Evolutionary conservation across 257 asterid genomes (phyloP), one percentile per base, ranked within the genome.

Genomic region (Solanum appendiculatum): DNA sequence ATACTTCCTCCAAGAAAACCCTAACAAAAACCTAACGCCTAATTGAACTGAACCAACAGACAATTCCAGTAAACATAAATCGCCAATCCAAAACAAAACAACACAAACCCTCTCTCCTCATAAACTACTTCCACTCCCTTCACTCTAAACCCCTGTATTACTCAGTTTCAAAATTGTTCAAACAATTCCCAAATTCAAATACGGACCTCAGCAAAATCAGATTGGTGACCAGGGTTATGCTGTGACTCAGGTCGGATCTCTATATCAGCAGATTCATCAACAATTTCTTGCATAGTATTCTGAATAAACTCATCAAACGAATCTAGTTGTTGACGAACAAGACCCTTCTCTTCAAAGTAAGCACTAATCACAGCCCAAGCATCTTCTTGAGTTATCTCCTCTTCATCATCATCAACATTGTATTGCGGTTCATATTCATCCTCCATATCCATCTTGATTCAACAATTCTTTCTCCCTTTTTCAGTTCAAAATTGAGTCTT

Each of bases 311-410:
- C 99, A 63, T 97, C 99, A 90, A 97, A 97, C 0, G 99, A 97
- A 78, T 97, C 99, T 15, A 97, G 93, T 87, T 97, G 99, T 75
- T 97, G 99, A 3, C 99, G 94, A 84, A 97, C 99, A 87, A 97
- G 88, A 84, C 99, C 99, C 88, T 97, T 97, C 90, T 94, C 98
- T 87, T 97, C 99, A 36, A 97, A 97, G 87, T 95, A 97, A 31
- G 99, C 98, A 81, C 99, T 97, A 84, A 97, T 97, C 0, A 97
- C 99, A 1, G 99, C 94, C 99, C 99, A 97, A 6, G 99, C 98
- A 51, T 97, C 98, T 86, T 97, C 99, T 92, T 97, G 99, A 18
- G 98, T 94, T 10, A 97, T 97, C 86, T 97, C 99, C 9, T 97
- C 95, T 6, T 91, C 94, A 1, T 90, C 94, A 2, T 90, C 94